These are phyloP conservation scores for Clonostachys rhizophaga DNA, from an alignment of 2,329 filamentous ascomycete species.

Conservation along the genomic window DNA sequence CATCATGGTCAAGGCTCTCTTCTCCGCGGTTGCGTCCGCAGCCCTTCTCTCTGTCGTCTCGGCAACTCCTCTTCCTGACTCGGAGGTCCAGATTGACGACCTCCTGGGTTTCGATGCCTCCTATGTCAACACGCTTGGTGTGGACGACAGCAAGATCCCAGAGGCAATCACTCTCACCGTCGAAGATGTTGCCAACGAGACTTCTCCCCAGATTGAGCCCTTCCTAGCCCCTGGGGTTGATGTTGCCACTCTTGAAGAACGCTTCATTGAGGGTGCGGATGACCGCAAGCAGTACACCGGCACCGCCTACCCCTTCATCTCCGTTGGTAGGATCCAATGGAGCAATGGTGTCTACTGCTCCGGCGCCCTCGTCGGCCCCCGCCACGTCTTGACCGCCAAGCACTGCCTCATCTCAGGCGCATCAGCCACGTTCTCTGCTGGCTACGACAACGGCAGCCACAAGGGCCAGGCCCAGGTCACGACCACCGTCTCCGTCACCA, in stretches of 20 bases:
- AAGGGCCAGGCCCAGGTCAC: conserved; percentile 3
- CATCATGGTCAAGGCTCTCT: background rate
- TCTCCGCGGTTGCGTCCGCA: background rate
- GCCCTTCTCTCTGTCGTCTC: background rate
- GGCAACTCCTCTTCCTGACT: background rate
- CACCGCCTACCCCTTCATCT: conserved; percentile 10
- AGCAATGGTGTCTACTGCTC: conserved; percentile 14
- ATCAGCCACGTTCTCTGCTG: conserved; percentile 12
- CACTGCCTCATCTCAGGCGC: conserved; percentile 13
- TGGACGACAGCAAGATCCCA: background rate
- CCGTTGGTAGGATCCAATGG: conserved; percentile 11
- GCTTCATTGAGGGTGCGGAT: conserved; percentile 11
- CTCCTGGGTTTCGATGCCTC: conserved; percentile 1
- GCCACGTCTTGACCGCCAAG: conserved; percentile 16
- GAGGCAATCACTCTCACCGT: background rate
- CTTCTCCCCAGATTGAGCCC: background rate
- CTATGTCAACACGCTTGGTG: background rate
- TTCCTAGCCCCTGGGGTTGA: background rate
- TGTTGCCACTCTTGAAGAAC: conserved; percentile 4
- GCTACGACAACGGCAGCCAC: conserved; percentile 11
- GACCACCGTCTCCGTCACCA: background rate
- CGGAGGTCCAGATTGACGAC: background rate
- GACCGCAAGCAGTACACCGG: conserved; percentile 9
- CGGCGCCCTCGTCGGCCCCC: conserved; percentile 15
- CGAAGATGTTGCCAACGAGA: background rate